A percentile compares a stretch with the other conserved stretches of the same genome.
These are phyloP conservation scores for Limonium bicolor DNA, from an alignment of 148 eudicot species.

Conservation along the genomic window DNA sequence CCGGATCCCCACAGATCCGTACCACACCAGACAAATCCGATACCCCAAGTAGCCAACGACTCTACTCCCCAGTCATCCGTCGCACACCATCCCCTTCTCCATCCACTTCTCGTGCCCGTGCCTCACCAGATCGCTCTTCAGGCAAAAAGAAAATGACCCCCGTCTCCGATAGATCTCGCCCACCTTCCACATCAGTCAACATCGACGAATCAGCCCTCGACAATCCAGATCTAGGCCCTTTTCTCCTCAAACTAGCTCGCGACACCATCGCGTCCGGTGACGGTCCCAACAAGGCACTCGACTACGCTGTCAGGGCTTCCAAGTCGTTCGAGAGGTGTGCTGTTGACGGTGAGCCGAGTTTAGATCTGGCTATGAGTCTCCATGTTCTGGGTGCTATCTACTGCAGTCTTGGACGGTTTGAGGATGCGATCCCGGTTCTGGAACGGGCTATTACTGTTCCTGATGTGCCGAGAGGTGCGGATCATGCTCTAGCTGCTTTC, in stretches of 20 bases:
- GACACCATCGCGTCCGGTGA: conserved; percentile 88
- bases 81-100: conserved; percentile 77
- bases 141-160: conserved; percentile 48
- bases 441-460: conserved; percentile 80
- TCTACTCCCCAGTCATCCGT: conserved; percentile 29
- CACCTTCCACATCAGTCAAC: conserved; percentile 2
- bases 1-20: conserved; percentile 46
- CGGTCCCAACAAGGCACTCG: conserved; percentile 71
- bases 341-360: conserved; percentile 51
- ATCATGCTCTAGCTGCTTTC: conserved; percentile 82
- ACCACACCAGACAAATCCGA: conserved; percentile 18
- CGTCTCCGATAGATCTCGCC: conserved; percentile 5
- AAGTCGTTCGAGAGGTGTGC: conserved; percentile 71
- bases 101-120: conserved; percentile 66
- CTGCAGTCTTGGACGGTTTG: conserved; percentile 72
- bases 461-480: conserved; percentile 41
- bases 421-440: conserved; percentile 73
- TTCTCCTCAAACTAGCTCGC: conserved; percentile 61
- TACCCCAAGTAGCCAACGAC: conserved; percentile 19
- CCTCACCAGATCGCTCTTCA: conserved; percentile 78
- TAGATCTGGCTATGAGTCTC: conserved; percentile 81
- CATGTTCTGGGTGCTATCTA: conserved; percentile 93
- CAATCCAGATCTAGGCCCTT: conserved; percentile 97
- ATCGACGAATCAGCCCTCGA: conserved; percentile 70
- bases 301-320: conserved; percentile 68